A percentile compares a stretch with the other conserved stretches of the same genome.
Evolutionary conservation across 1,284 basidiomycete species (phyloP).

Genomic region (Apiotrichum brassicae): DNA sequence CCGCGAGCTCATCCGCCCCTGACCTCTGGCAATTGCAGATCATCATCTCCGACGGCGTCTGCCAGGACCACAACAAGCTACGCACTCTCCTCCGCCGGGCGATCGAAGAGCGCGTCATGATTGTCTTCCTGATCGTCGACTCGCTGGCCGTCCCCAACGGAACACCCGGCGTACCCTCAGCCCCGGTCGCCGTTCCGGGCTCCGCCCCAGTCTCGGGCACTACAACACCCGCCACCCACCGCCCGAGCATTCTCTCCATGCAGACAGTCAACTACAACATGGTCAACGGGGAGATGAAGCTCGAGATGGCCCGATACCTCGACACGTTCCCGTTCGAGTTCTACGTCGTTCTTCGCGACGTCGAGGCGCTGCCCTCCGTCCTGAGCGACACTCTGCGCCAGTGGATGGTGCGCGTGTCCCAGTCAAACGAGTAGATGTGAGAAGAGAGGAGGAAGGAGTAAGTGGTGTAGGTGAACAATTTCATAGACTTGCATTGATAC

Average conservation of each 20-base stretch:
- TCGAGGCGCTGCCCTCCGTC: slow-evolving; percentile 87
- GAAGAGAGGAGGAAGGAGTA: neutral
- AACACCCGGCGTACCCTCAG: slow-evolving; percentile 28
- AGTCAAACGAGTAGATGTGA: slow-evolving; percentile 39
- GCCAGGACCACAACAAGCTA: slow-evolving; percentile 86
- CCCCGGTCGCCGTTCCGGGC: slow-evolving; percentile 8
- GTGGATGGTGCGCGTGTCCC: slow-evolving; percentile 51
- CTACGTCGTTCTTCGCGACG: slow-evolving; percentile 85
- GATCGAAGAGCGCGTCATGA: slow-evolving; percentile 84
- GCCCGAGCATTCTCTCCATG: slow-evolving; percentile 71
- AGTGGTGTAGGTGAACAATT: neutral
- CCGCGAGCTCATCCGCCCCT: slow-evolving; percentile 53
- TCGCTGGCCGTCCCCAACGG: slow-evolving; percentile 52
- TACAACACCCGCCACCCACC: slow-evolving; percentile 8
- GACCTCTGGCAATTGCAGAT: slow-evolving; percentile 98
- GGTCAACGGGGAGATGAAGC: slow-evolving; percentile 77
- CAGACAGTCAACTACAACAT: slow-evolving; percentile 82
- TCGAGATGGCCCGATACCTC: slow-evolving; percentile 83
- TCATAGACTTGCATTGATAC: neutral
- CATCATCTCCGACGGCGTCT: slow-evolving; percentile 97
- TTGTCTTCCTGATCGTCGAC: slow-evolving; percentile 95
- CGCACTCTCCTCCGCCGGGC: slow-evolving; percentile 76
- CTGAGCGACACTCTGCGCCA: slow-evolving; percentile 86
- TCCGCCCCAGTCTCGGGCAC: slow-evolving; percentile 14
- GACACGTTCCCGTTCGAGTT: slow-evolving; percentile 99